These are phyloP conservation scores for Umbellularia californica DNA, from an alignment of 164 flowering plant genomes.

Conservation along the genomic window DNA sequence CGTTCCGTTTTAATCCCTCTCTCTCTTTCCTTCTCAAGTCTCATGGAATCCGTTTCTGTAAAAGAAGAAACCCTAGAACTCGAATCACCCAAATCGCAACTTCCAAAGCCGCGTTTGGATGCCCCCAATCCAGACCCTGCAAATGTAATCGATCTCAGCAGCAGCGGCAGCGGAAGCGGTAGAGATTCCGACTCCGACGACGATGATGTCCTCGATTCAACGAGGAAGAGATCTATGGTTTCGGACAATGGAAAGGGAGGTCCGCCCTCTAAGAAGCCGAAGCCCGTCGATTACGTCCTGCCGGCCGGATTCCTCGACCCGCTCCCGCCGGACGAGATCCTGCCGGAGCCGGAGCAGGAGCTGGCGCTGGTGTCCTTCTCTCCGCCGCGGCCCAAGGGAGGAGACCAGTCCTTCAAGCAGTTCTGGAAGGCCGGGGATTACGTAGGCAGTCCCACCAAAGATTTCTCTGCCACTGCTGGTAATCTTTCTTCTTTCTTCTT, in stretches of 20 bases:
- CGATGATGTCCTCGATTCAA: background rate
- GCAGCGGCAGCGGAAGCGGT: slow-evolving; percentile 10
- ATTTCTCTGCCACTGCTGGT: slow-evolving; percentile 16
- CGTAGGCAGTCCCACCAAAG: slow-evolving; percentile 36
- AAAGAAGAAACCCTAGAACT: slow-evolving; percentile 10
- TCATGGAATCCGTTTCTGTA: slow-evolving; percentile 10
- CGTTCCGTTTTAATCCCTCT: background rate
- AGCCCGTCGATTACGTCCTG: slow-evolving; percentile 1
- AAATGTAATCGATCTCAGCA: slow-evolving; percentile 17
- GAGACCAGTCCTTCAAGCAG: slow-evolving; percentile 38
- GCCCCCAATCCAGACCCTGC: background rate
- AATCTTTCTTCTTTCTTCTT: background rate
- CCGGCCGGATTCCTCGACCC: slow-evolving; percentile 30
- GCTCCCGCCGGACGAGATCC: slow-evolving; percentile 13
- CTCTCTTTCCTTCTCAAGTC: slow-evolving; percentile 4
- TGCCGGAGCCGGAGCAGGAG: slow-evolving; percentile 12
- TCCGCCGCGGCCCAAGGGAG: background rate
- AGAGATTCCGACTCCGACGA: slow-evolving; percentile 5
- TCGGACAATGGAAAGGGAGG: background rate
- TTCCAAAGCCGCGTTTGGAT: background rate
- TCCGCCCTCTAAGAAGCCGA: slow-evolving; percentile 13
- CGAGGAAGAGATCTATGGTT: slow-evolving; percentile 10
- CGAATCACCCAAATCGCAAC: background rate
- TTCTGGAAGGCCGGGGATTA: slow-evolving; percentile 97
- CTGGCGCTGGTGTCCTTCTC: slow-evolving; percentile 9